These are phyloP conservation scores for Serpula lacrymans DNA, from an alignment of 768 basidiomycete genomes.

Conservation along the genomic window DNA sequence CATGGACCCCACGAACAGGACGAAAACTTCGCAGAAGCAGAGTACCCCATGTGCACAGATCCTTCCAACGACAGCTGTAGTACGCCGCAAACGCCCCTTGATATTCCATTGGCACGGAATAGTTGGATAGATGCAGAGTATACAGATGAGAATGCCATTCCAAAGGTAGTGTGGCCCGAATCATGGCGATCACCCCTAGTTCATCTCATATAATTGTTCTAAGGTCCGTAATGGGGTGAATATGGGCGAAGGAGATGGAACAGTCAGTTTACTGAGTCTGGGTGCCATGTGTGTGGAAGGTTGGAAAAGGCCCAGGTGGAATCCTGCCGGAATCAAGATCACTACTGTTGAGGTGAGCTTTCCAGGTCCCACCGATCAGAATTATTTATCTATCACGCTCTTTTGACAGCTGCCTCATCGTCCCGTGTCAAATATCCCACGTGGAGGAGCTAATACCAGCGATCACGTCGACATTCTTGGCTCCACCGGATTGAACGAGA, in stretches of 20 bases:
- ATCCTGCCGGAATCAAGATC: slow-evolving; percentile 84
- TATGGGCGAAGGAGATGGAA: slow-evolving; percentile 95
- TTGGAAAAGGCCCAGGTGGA: slow-evolving; percentile 88
- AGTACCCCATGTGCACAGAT: slow-evolving; percentile 43
- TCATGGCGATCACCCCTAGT: background rate
- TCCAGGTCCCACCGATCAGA: background rate
- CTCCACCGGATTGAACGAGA: slow-evolving; percentile 78
- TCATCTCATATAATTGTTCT: background rate
- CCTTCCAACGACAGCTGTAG: slow-evolving; percentile 38
- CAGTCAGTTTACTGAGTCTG: slow-evolving; percentile 78
- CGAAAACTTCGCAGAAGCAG: slow-evolving; percentile 46
- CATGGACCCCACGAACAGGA: slow-evolving; percentile 67
- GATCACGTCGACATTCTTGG: slow-evolving; percentile 89
- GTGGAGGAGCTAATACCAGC: slow-evolving; percentile 90
- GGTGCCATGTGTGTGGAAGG: slow-evolving; percentile 98
- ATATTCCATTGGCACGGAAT: slow-evolving; percentile 51
- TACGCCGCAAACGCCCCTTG: slow-evolving; percentile 43
- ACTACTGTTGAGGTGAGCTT: slow-evolving; percentile 77
- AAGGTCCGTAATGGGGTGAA: slow-evolving; percentile 84
- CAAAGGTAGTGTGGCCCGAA: slow-evolving; percentile 41
- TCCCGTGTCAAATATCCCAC: slow-evolving; percentile 66
- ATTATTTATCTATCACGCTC: slow-evolving; percentile 1
- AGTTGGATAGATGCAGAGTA: slow-evolving; percentile 88
- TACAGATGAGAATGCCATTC: slow-evolving; percentile 55
- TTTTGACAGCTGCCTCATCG: slow-evolving; percentile 68